Conservation (phyloP, 352 stramenopile species). For the Globisporangium radiosum region DNA sequence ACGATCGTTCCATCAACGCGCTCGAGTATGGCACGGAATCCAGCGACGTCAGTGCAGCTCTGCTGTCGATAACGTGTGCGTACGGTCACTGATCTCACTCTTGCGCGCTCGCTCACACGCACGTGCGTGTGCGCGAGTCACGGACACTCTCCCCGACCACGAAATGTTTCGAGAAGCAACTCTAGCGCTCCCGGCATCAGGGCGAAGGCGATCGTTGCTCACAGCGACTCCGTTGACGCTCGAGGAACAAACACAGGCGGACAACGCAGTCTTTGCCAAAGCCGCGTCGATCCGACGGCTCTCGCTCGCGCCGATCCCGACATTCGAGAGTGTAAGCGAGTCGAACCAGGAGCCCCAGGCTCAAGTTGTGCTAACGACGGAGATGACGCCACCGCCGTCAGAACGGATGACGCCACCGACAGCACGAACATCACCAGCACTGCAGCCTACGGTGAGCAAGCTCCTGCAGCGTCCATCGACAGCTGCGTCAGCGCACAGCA, state of each 20-base stretch:
- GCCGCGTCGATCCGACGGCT: slow-evolving; percentile 27
- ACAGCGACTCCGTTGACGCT: background rate
- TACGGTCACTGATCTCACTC: background rate
- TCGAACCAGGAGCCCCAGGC: slow-evolving; percentile 8
- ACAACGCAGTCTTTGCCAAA: slow-evolving; percentile 32
- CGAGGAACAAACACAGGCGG: slow-evolving; percentile 21
- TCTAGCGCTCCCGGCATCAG: background rate
- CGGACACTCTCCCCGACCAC: too few relatives aligned
- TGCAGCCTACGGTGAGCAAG: background rate
- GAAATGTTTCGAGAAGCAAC: slow-evolving; percentile 3
- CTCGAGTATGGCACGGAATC: too few relatives aligned
- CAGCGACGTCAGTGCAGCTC: too few relatives aligned
- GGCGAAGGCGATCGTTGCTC: background rate
- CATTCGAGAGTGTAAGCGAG: background rate
- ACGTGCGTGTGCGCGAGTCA: background rate
- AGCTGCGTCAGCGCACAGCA: slow-evolving; percentile 39
- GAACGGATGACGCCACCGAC: too few relatives aligned
- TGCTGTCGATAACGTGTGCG: too few relatives aligned
- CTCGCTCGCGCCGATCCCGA: slow-evolving; percentile 5
- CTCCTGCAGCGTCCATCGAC: slow-evolving; percentile 28
- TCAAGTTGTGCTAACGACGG: background rate
- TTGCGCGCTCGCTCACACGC: background rate
- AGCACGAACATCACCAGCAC: background rate
- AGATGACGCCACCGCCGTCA: background rate
- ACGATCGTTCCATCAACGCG: too few relatives aligned